phyloP scores from a whole-genome alignment of 2,329 filamentous ascomycete genomes.

The Ophiognomonia clavigignenti-juglandacearum region DNA sequence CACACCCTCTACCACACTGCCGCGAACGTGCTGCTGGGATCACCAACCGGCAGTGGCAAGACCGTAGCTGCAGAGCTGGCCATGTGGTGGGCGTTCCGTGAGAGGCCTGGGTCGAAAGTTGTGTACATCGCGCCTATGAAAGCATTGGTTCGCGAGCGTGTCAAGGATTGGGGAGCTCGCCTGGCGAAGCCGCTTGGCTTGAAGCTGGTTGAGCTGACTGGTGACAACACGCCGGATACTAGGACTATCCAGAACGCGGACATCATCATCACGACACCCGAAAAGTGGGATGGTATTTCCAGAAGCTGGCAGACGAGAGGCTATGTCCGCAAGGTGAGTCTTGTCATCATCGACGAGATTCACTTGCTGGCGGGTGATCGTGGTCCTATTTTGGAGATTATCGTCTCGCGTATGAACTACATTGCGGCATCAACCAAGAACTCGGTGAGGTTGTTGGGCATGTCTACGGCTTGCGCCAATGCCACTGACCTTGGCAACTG shows the following conservation, averaged over 20 bases:
- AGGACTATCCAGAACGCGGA: slow-evolving; percentile 92
- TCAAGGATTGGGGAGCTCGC: slow-evolving; percentile 87
- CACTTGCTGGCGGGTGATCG: slow-evolving; percentile 94
- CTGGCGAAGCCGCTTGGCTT: slow-evolving; percentile 79
- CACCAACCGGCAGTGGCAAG: slow-evolving; percentile 95
- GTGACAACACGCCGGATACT: slow-evolving; percentile 96
- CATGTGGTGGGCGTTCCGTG: slow-evolving; percentile 99
- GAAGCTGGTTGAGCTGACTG: slow-evolving; percentile 91
- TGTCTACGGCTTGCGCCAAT: slow-evolving; percentile 98
- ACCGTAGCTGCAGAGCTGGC: slow-evolving; percentile 93
- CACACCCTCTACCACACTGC: slow-evolving; percentile 91
- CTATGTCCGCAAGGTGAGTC: slow-evolving; percentile 88
- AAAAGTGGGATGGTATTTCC: slow-evolving; percentile 99
- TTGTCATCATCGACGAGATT: slow-evolving; percentile 98
- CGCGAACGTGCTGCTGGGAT: slow-evolving; percentile 89
- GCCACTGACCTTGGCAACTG: slow-evolving; percentile 91
- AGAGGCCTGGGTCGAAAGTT: slow-evolving; percentile 91
- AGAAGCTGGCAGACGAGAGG: slow-evolving; percentile 97
- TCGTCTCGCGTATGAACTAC: slow-evolving; percentile 93
- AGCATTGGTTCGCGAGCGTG: slow-evolving; percentile 90
- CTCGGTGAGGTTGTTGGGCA: slow-evolving; percentile 86
- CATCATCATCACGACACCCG: slow-evolving; percentile 97
- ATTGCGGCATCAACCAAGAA: slow-evolving; percentile 92
- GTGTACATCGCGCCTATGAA: slow-evolving; percentile 99
- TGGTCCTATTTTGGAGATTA: slow-evolving; percentile 96